Evolutionary conservation across 2,329 filamentous ascomycete genomes (phyloP).

Genomic region (Elsinoe arachidis): DNA sequence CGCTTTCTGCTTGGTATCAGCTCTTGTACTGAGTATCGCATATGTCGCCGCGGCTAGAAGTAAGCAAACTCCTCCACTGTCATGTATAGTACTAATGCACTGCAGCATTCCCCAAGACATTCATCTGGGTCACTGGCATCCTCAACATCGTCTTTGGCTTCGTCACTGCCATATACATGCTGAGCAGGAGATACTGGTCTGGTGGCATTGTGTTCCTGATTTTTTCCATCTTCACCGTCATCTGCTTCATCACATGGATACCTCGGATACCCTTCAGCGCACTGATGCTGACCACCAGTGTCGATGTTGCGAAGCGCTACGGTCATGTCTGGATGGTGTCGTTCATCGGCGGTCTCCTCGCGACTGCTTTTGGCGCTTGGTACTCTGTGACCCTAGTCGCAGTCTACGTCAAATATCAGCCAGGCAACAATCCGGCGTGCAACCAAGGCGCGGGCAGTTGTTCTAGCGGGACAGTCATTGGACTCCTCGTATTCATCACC

Average conservation of each 20-base stretch:
- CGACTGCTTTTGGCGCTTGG: constrained; percentile 71
- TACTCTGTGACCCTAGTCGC: constrained; percentile 78
- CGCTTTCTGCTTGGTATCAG: constrained; percentile 64
- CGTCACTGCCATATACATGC: constrained; percentile 81
- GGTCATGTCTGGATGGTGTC: constrained; percentile 84
- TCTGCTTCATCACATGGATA: constrained; percentile 86
- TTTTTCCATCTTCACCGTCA: constrained; percentile 68
- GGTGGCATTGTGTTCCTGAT: constrained; percentile 82
- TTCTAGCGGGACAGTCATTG: constrained; percentile 68
- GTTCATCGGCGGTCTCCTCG: constrained; percentile 69
- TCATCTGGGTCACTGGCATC: constrained; percentile 88
- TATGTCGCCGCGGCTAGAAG: constrained; percentile 67
- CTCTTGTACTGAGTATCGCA: constrained; percentile 63
- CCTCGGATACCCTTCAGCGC: constrained; percentile 83
- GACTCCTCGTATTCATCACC: constrained; percentile 75
- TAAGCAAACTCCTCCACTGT: background rate
- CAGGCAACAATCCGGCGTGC: constrained; percentile 52
- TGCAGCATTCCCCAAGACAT: constrained; percentile 45
- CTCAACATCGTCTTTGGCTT: constrained; percentile 76
- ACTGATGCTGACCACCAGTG: constrained; percentile 76
- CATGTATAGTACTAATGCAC: background rate
- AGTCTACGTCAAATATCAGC: constrained; percentile 77
- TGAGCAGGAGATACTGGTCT: constrained; percentile 65
- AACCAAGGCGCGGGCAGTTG: constrained; percentile 51
- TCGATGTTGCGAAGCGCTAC: constrained; percentile 74